A percentile compares a stretch with the other conserved stretches of the same genome.
phyloP scores from a whole-genome alignment of 2,329 filamentous ascomycete genomes.

The Blumeria graminis region DNA sequence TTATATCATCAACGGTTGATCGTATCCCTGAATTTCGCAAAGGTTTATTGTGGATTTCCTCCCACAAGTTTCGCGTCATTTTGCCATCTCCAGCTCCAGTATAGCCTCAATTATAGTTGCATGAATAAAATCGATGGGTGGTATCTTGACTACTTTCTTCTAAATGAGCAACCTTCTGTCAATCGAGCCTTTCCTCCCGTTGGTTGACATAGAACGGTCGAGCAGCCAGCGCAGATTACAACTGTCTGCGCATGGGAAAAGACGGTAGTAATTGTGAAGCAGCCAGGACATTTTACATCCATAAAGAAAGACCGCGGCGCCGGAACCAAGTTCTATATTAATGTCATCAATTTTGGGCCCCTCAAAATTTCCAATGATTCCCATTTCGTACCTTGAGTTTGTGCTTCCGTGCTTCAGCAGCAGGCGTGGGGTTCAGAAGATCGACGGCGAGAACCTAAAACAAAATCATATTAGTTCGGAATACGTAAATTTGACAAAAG shows the following conservation, averaged over 20 bases:
- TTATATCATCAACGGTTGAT: too few relatives aligned
- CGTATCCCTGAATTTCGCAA: too few relatives aligned
- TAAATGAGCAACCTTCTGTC: conserved; percentile 99
- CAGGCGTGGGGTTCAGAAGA: conserved; percentile 95
- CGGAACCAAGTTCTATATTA: conserved; percentile 62
- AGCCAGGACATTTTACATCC: conserved; percentile 99
- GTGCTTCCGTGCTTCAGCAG: conserved; percentile 98
- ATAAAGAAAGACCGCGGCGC: conserved; percentile 99
- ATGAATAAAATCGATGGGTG: neutral
- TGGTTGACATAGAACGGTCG: conserved; percentile 97
- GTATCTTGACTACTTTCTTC: conserved; percentile 62
- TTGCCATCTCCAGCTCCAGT: too few relatives aligned
- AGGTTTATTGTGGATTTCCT: too few relatives aligned
- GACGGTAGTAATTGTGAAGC: conserved; percentile 99
- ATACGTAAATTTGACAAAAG: too few relatives aligned
- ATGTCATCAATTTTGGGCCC: conserved; percentile 6
- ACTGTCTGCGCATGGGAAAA: conserved; percentile 99
- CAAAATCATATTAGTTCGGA: too few relatives aligned
- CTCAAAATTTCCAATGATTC: neutral
- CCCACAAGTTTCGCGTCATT: too few relatives aligned
- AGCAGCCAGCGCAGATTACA: conserved; percentile 99
- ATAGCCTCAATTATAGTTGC: too few relatives aligned
- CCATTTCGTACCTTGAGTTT: conserved; percentile 79
- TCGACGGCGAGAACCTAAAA: conserved; percentile 97
- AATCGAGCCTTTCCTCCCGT: conserved; percentile 97